A percentile compares a stretch with the other conserved stretches of the same genome.
phyloP scores from a whole-genome alignment of 2,329 filamentous ascomycete genomes.

The Colletotrichum phormii region DNA sequence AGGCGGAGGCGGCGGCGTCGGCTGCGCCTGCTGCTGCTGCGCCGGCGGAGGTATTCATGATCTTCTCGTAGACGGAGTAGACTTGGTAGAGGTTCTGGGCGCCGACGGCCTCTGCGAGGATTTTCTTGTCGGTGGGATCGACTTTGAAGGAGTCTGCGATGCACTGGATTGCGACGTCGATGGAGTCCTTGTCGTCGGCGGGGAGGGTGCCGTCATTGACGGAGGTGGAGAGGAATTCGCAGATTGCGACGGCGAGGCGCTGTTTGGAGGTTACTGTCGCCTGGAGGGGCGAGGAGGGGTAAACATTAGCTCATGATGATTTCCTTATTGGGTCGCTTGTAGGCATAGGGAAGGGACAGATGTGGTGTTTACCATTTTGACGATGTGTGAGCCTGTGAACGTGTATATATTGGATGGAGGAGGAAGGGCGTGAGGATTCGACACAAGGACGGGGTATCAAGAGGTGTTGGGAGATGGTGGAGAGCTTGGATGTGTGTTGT shows the following conservation, averaged over 20 bases:
- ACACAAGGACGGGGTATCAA: neutral
- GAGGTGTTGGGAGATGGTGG: neutral
- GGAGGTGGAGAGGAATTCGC: constrained; percentile 91
- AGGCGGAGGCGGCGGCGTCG: constrained; percentile 44
- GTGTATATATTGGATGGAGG: constrained; percentile 3
- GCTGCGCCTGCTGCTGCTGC: constrained; percentile 57
- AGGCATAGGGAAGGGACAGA: neutral
- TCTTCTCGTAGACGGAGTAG: constrained; percentile 96
- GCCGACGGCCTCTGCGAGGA: constrained; percentile 82
- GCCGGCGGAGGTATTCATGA: constrained; percentile 62
- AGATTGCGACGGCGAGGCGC: constrained; percentile 95
- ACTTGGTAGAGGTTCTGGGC: constrained; percentile 90
- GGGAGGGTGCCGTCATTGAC: constrained; percentile 89
- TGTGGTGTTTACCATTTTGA: constrained; percentile 27
- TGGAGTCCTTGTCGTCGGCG: constrained; percentile 89
- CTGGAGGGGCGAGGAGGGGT: constrained; percentile 39
- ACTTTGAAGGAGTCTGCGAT: constrained; percentile 97
- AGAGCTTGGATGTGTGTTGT: constrained; percentile 13
- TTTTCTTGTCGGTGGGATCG: constrained; percentile 80
- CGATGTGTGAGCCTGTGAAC: neutral
- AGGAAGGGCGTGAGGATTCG: neutral
- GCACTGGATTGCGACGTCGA: constrained; percentile 94
- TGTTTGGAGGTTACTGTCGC: constrained; percentile 68
- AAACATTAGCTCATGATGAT: neutral
- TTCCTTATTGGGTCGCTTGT: neutral